phyloP scores from a whole-genome alignment of 306 rosid species.

The Dryas drummondii region DNA sequence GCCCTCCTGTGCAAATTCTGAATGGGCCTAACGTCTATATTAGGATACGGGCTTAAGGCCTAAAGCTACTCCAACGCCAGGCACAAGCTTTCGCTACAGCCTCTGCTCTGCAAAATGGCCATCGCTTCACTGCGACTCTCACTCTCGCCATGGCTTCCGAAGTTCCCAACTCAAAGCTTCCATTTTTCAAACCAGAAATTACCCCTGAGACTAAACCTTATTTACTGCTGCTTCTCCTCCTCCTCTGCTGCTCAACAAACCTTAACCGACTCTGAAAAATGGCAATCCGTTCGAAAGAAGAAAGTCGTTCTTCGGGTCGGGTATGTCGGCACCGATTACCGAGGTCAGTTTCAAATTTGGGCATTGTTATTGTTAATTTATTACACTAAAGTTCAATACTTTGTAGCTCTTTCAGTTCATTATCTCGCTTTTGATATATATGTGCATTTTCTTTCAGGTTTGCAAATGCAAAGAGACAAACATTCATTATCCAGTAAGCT shows the following conservation, averaged over 20 bases:
- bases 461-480: constrained; percentile 72
- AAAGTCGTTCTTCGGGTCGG: constrained; percentile 83
- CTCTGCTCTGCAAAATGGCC: constrained; percentile 35
- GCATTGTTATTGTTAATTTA: not conserved
- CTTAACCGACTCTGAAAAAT: constrained; percentile 23
- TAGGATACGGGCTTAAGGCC: too few relatives aligned
- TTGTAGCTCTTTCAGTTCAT: not conserved
- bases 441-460: constrained; percentile 47
- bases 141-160: constrained; percentile 35
- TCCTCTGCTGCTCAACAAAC: constrained; percentile 8
- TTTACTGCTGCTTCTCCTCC: constrained; percentile 22
- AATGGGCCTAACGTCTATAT: too few relatives aligned
- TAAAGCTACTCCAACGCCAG: too few relatives aligned
- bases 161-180: constrained; percentile 17
- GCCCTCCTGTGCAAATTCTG: too few relatives aligned
- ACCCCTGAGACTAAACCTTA: constrained; percentile 26
- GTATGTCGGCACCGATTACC: constrained; percentile 76
- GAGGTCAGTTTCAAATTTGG: constrained; percentile 49
- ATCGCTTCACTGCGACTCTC: constrained; percentile 45
- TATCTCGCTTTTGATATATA: not conserved
- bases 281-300: constrained; percentile 74
- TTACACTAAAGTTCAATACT: not conserved
- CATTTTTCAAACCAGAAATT: constrained; percentile 11
- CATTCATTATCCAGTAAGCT: constrained; percentile 58
- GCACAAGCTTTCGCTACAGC: not conserved